A percentile compares a stretch with the other conserved stretches of the same genome.
Evolutionary conservation across 345 rosid species (phyloP).

Genomic region (Acer campestre): DNA sequence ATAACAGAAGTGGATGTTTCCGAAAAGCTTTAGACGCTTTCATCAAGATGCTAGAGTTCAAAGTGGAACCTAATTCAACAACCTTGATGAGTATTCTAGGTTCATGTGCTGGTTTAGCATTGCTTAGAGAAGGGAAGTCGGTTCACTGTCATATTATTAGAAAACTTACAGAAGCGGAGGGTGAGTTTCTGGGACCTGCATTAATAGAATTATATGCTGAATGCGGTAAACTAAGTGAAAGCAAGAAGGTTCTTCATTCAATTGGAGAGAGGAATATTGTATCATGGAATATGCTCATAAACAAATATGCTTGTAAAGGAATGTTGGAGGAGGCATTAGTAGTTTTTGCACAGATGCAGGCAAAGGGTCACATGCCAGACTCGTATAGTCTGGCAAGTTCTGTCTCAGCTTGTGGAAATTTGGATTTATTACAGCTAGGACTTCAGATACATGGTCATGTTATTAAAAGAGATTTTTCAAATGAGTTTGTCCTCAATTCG

Average conservation of each 20-base stretch:
- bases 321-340: conserved; percentile 49
- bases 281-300: conserved; percentile 73
- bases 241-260: conserved; percentile 43
- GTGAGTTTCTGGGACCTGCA: conserved; percentile 60
- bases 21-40: conserved; percentile 54
- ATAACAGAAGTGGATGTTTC: conserved; percentile 52
- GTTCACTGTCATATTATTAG: conserved; percentile 66
- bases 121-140: conserved; percentile 65
- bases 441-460: conserved; percentile 69
- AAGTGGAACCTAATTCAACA: conserved; percentile 53
- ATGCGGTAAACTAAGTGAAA: conserved; percentile 47
- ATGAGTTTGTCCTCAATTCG: conserved; percentile 61
- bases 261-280: conserved; percentile 54
- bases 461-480: conserved; percentile 34
- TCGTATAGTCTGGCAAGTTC: conserved; percentile 69
- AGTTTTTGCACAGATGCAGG: conserved; percentile 57
- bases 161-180: conserved; percentile 39
- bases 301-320: conserved; percentile 54
- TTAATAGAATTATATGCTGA: conserved; percentile 66
- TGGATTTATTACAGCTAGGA: conserved; percentile 53
- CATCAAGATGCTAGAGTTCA: conserved; percentile 48
- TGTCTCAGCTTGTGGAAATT: conserved; percentile 64
- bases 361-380: conserved; percentile 52
- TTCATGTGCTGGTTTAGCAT: conserved; percentile 62
- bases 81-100: conserved; percentile 63